A percentile compares a stretch with the other conserved stretches of the same genome.
Evolutionary conservation across 164 flowering plant genomes (phyloP).

Genomic region (Macadamia tetraphylla): DNA sequence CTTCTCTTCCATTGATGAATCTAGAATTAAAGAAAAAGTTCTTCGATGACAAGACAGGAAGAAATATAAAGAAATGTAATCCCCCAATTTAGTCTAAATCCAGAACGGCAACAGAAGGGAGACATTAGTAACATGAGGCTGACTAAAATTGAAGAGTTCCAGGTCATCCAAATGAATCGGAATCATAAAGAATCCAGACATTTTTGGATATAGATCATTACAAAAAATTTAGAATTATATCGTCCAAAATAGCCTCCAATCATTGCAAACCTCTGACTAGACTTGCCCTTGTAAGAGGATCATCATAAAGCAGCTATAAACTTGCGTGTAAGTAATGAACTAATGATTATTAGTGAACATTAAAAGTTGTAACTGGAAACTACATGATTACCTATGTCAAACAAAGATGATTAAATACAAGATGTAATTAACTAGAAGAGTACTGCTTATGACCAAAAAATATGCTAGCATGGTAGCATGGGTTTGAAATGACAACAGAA

Average conservation of each 20-base stretch:
- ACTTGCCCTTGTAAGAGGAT: too few relatives aligned
- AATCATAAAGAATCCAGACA: too few relatives aligned
- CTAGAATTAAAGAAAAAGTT: not conserved
- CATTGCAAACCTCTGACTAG: too few relatives aligned
- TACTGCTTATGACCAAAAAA: not conserved
- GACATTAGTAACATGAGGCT: too few relatives aligned
- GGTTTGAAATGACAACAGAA: not conserved
- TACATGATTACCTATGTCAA: not conserved
- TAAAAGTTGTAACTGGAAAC: not conserved
- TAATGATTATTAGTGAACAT: not conserved
- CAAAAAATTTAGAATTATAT: too few relatives aligned
- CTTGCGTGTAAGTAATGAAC: not conserved
- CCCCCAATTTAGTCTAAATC: too few relatives aligned
- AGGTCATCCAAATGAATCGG: too few relatives aligned
- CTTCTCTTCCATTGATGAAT: not conserved
- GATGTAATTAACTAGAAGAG: not conserved
- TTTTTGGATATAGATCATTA: too few relatives aligned
- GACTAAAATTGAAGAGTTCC: too few relatives aligned
- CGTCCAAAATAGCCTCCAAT: too few relatives aligned
- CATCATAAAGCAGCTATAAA: too few relatives aligned
- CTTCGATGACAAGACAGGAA: not conserved
- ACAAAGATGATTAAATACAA: not conserved
- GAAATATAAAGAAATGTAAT: not conserved
- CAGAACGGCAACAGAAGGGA: too few relatives aligned
- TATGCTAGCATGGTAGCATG: not conserved